Base-by-base conservation (phyloP, 176 grass and related monocot genomes). In the Triticum timopheevii region DNA sequence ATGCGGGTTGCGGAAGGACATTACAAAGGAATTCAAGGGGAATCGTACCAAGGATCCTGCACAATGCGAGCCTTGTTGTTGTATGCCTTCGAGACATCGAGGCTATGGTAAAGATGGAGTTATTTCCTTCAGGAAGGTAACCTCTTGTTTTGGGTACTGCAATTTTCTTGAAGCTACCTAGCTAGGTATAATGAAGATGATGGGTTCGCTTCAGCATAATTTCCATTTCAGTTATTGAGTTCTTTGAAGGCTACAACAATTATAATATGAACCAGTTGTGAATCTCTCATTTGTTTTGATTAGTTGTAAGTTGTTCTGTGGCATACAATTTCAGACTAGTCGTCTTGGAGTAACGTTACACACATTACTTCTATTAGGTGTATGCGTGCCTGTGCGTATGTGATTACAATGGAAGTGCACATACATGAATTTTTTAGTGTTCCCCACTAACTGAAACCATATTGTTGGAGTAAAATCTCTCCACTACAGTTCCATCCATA, bases 61-160 rank as follows among this genome's bases (percentile, higher is more conserved):
- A 98, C 78, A 98, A 92, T 35, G 93, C 96, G 0, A 95, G 90
- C 88, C 94, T 98, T 9, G 91, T 92, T 0, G 92, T 95, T 27
- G 96, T 98, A 78, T 7, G 86, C 96, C 66, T 98, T 98, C 0
- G 96, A 98, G 86, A 98, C 93, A 0, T 90, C 85, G 9, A 95
- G 90, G 82, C 83, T 95, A 27, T 52, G 2, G 67, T 15, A 0
- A 69, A 65, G 59, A 27, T 47, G 39, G 79, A 87, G 52, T 64
- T 84, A 25, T n/a, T 56, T 45, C 67, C 20, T 50, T 23, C 54
- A 34, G 42, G 34, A 78, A 84, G 75, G 75, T 80, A 84, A 42
- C 36, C 22, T 69, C 77, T 58, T 74, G 33, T 31, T 22, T 68
- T 40, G 42, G 33, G 45, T 45, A 56, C 7, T 30, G 70, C 24